phyloP scores from a whole-genome alignment of 495 filamentous ascomycete species.

The Penicilliopsis zonata region DNA sequence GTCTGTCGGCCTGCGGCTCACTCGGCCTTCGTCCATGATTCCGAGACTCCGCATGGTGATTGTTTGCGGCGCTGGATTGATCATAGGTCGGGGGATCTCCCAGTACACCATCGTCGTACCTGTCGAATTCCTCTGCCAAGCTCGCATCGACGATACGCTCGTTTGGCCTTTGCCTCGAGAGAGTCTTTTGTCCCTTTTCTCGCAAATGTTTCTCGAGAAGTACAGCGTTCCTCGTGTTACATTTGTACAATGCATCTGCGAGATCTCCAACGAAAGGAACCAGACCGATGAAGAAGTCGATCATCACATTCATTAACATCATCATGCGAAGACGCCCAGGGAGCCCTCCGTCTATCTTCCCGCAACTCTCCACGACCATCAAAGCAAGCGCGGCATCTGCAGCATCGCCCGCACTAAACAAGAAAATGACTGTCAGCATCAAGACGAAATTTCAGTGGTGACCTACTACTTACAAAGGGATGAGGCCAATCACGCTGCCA shows the following conservation, averaged over 20 bases:
- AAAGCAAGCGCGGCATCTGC: constrained; percentile 48
- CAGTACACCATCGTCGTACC: constrained; percentile 16
- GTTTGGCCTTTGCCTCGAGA: constrained; percentile 11
- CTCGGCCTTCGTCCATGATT: constrained; percentile 5
- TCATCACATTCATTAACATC: constrained; percentile 66
- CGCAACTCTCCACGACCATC: constrained; percentile 55
- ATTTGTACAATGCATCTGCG: constrained; percentile 52
- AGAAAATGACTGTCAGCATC: constrained; percentile 1
- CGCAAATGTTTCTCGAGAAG: constrained; percentile 61
- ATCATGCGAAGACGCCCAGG: constrained; percentile 36
- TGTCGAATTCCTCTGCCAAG: constrained; percentile 30
- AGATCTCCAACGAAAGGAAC: constrained; percentile 80
- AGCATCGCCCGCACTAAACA: constrained; percentile 57
- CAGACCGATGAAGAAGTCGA: constrained; percentile 75
- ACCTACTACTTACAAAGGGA: constrained; percentile 58
- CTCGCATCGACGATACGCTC: constrained; percentile 18
- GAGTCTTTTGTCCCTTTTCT: constrained; percentile 24
- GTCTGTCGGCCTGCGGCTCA: constrained; percentile 12
- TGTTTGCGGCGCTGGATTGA: constrained; percentile 7
- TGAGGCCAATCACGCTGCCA: constrained; percentile 64
- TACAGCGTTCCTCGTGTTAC: constrained; percentile 69
- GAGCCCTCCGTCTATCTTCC: constrained; percentile 60
- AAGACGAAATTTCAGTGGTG: constrained; percentile 1
- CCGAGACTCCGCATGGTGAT: not conserved
- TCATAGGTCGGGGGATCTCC: constrained; percentile 18